Conservation (phyloP, 2,329 filamentous ascomycete species). For the Calonectria leucothoes region DNA sequence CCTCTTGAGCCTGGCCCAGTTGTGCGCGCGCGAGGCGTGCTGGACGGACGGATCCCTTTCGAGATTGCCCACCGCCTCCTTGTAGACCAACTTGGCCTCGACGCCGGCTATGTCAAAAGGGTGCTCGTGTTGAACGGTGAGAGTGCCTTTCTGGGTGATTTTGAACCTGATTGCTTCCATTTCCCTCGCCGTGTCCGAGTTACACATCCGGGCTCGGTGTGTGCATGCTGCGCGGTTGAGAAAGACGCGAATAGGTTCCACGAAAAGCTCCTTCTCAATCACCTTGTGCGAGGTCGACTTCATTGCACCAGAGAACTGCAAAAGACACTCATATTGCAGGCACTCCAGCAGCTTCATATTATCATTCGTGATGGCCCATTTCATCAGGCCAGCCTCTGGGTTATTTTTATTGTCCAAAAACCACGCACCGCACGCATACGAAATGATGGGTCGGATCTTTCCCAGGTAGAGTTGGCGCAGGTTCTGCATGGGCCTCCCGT, state of each 20-base stretch:
- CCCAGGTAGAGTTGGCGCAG: neutral
- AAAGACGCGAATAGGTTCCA: neutral
- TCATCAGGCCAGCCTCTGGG: neutral
- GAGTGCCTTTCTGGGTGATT: neutral
- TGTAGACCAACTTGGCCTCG: neutral
- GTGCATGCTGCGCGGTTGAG: neutral
- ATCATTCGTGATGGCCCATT: neutral
- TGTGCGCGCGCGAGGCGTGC: neutral
- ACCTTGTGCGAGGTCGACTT: neutral
- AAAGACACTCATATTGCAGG: neutral
- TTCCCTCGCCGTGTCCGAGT: no score
- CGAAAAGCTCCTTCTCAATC: neutral
- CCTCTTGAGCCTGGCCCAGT: neutral
- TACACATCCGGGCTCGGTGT: neutral
- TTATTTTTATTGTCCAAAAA: neutral
- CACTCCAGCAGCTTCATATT: neutral
- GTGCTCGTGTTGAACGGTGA: neutral
- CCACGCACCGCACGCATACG: neutral
- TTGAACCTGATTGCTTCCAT: neutral
- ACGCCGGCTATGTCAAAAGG: neutral
- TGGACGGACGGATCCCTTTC: neutral
- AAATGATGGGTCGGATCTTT: neutral
- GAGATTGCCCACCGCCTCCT: neutral
- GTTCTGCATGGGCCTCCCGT: neutral
- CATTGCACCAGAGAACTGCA: neutral